Evolutionary conservation across 83 land plant species (phyloP).

Genomic region (Picea abies): DNA sequence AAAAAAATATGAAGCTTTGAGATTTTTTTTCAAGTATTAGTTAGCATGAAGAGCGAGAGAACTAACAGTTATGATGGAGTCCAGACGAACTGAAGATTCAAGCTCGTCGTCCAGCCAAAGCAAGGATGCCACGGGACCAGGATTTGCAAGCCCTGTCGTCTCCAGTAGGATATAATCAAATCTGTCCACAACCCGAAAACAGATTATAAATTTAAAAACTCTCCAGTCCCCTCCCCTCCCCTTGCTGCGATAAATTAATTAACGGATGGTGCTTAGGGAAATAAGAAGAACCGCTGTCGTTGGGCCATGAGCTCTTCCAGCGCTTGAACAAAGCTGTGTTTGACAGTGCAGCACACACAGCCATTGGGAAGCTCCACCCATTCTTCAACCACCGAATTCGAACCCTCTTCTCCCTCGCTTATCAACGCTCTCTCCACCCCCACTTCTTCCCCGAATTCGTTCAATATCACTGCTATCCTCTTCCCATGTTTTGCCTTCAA

Average conservation of each 20-base stretch:
- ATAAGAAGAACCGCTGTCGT: constrained; percentile 2
- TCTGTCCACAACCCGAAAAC: constrained; percentile 32
- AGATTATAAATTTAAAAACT: neutral
- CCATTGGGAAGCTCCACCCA: constrained; percentile 98
- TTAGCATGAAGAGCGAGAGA: neutral
- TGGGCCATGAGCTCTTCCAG: constrained; percentile 68
- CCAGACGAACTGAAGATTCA: constrained; percentile 76
- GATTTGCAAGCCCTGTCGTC: constrained; percentile 96
- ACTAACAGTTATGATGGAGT: constrained; percentile 87
- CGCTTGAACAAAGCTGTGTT: constrained; percentile 94
- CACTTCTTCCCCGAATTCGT: constrained; percentile 96
- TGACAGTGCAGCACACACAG: constrained; percentile 95
- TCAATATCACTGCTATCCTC: constrained; percentile 92
- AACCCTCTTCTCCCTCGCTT: constrained; percentile 80
- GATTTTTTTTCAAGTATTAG: too few relatives aligned
- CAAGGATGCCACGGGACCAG: constrained; percentile 90
- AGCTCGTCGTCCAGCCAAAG: constrained; percentile 97
- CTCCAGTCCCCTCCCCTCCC: neutral
- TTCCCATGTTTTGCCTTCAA: constrained; percentile 84
- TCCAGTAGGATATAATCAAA: constrained; percentile 93
- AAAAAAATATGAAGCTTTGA: too few relatives aligned
- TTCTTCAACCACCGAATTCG: constrained; percentile 68
- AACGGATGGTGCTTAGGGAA: neutral
- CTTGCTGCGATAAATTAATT: neutral
- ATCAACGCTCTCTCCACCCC: constrained; percentile 97